A percentile compares a stretch with the other conserved stretches of the same genome.
phyloP scores from a whole-genome alignment of 495 filamentous ascomycete genomes.

The Lindgomyces ingoldianus region DNA sequence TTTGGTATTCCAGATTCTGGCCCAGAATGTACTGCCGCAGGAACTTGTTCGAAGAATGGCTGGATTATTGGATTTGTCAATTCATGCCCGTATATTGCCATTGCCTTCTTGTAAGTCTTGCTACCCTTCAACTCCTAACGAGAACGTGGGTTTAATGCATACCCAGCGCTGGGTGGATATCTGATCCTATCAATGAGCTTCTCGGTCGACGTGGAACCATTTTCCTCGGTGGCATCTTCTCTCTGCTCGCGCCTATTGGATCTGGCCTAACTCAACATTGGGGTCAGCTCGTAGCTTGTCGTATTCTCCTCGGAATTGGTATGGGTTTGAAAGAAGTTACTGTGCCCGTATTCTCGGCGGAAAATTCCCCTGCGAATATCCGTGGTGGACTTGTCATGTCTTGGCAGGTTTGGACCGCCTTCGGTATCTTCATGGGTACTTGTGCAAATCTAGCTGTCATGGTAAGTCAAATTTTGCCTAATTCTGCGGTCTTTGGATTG shows the following conservation, averaged over 20 bases:
- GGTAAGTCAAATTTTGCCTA: constrained; percentile 6
- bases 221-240: constrained; percentile 66
- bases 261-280: constrained; percentile 66
- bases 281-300: constrained; percentile 61
- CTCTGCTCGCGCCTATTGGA: constrained; percentile 62
- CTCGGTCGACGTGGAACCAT: constrained; percentile 69
- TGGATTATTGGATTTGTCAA: constrained; percentile 54
- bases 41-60: constrained; percentile 26
- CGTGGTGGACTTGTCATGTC: constrained; percentile 66
- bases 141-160: constrained; percentile 35
- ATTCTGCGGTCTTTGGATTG: not conserved
- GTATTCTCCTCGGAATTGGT: constrained; percentile 61
- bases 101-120: constrained; percentile 34
- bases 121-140: not conserved
- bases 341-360: constrained; percentile 64
- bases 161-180: constrained; percentile 59
- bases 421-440: constrained; percentile 64
- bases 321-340: constrained; percentile 63
- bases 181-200: constrained; percentile 67
- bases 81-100: constrained; percentile 53
- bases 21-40: constrained; percentile 19
- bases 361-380: constrained; percentile 61
- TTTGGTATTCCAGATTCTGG: constrained; percentile 59
- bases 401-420: constrained; percentile 60
- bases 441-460: constrained; percentile 61